phyloP scores from a whole-genome alignment of 2,329 filamentous ascomycete species.

The Delphinella strobiligena region DNA sequence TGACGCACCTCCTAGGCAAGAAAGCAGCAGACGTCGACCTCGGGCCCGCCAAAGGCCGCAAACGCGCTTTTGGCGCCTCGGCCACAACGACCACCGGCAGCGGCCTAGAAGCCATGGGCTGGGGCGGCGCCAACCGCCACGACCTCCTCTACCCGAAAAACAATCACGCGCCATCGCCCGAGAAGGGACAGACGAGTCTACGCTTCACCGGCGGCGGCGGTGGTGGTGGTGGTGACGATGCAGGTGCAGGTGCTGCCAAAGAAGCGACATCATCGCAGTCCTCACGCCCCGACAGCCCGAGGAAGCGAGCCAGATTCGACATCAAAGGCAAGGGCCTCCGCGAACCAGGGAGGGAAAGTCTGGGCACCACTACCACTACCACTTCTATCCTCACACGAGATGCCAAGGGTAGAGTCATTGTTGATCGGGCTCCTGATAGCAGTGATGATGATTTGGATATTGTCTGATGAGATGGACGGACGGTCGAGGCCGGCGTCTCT shows the following conservation, averaged over 20 bases:
- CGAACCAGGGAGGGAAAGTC: constrained; percentile 36
- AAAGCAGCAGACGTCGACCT: constrained; percentile 31
- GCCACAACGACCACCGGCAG: constrained; percentile 20
- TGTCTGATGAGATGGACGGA: too few relatives aligned
- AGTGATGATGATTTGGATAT: constrained; percentile 37
- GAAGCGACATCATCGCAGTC: constrained; percentile 13
- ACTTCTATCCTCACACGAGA: not conserved
- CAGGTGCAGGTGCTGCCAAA: constrained; percentile 3
- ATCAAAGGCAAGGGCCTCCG: constrained; percentile 34
- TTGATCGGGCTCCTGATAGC: constrained; percentile 26
- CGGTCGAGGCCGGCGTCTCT: too few relatives aligned
- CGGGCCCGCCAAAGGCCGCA: constrained; percentile 30
- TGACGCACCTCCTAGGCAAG: constrained; percentile 28
- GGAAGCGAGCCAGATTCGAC: constrained; percentile 37
- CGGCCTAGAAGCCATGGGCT: constrained; percentile 29
- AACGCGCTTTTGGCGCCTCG: constrained; percentile 22
- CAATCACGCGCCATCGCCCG: constrained; percentile 15
- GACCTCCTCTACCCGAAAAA: constrained; percentile 19
- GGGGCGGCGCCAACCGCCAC: constrained; percentile 33
- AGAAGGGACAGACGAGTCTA: constrained; percentile 19
- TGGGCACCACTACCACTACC: constrained; percentile 21
- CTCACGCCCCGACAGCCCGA: too few relatives aligned
- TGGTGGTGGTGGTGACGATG: constrained; percentile 4
- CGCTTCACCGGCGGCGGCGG: constrained; percentile 6
- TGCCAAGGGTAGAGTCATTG: constrained; percentile 20